Evolutionary conservation across 148 eudicot species (phyloP), one percentile per base, ranked within the genome.

Genomic region (Simmondsia chinensis): DNA sequence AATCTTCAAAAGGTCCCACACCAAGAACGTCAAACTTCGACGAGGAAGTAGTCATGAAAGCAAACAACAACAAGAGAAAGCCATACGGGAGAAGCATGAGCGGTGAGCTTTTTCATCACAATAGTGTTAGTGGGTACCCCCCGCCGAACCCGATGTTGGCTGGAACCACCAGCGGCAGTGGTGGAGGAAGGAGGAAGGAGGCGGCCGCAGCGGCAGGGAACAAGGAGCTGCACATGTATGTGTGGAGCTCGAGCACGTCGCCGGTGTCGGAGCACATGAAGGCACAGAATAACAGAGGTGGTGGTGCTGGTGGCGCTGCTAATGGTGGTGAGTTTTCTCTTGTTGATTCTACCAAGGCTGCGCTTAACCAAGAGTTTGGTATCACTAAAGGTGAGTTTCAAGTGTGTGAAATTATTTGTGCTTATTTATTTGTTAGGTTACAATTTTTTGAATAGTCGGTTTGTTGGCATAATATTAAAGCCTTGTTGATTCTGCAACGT

Each of bases 221-320:
- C 24, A 89, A 89, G 57, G 95, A 89, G 24, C 66, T 82, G 31
- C 84, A 89, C 29, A 85, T 89, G 97, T 89, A 73, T 62, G 95
- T 89, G 13, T 89, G 97, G 97, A 89, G 97, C 39, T 89, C 97
- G n/a, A 81, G 75, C 52, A 81, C 83, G 6, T 89, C 97, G 2
- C 97, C 97, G 16, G 80, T 64, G 5, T 80, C 97, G 2, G 97
- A 85, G 31, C 68, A 75, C 18, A 44, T 68, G 62, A 73, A 63
- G 45, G 51, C 8, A 11, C 77, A 61, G 20, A 69, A 61, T 4
- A 74, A 67, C 27, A 65, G 69, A 30, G 57, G 63, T 43, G 24
- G 56, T 46, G n/a, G 29, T 42, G 22, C 27, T 4, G 20, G 20
- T 12, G 48, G 26, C 2, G 47, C 28, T 3, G 31, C 21, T 12